A percentile compares a stretch with the other conserved stretches of the same genome.
Evolutionary conservation across 129 eudicot genomes (phyloP).

Genomic region (Heracleum sosnowskyi): DNA sequence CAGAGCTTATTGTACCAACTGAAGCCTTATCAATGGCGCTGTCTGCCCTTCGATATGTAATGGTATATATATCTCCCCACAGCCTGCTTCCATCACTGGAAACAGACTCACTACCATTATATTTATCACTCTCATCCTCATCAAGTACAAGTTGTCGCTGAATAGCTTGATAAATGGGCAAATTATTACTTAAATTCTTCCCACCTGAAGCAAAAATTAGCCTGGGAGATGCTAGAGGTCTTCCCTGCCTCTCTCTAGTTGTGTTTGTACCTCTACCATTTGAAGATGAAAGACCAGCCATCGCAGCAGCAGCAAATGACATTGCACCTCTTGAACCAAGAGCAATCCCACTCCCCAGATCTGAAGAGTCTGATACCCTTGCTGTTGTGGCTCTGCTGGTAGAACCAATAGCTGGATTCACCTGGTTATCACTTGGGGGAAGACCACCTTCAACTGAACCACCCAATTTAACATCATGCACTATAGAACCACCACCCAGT

Average conservation of each 20-base stretch:
- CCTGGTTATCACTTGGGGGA: slow-evolving; percentile 54
- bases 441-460: slow-evolving; percentile 66
- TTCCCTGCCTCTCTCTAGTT: slow-evolving; percentile 60
- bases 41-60: slow-evolving; percentile 72
- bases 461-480: slow-evolving; percentile 83
- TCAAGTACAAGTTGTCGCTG: slow-evolving; percentile 71
- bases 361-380: slow-evolving; percentile 51
- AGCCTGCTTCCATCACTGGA: slow-evolving; percentile 89
- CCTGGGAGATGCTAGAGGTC: slow-evolving; percentile 44
- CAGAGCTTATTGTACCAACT: slow-evolving; percentile 35
- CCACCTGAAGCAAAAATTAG: slow-evolving; percentile 75
- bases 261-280: slow-evolving; percentile 69
- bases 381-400: slow-evolving; percentile 54
- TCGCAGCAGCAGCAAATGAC: slow-evolving; percentile 99
- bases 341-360: slow-evolving; percentile 42
- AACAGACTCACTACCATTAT: slow-evolving; percentile 53
- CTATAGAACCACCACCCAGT: slow-evolving; percentile 60
- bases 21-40: slow-evolving; percentile 36
- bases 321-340: slow-evolving; percentile 86
- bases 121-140: slow-evolving; percentile 66
- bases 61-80: slow-evolving; percentile 76
- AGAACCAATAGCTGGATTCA: slow-evolving; percentile 58
- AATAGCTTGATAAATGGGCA: slow-evolving; percentile 91
- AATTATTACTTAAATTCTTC: slow-evolving; percentile 62
- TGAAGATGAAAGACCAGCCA: slow-evolving; percentile 91